These are phyloP conservation scores for Pichia sp. DNA, from an alignment of 1,139 yeast species.

Conservation along the genomic window DNA sequence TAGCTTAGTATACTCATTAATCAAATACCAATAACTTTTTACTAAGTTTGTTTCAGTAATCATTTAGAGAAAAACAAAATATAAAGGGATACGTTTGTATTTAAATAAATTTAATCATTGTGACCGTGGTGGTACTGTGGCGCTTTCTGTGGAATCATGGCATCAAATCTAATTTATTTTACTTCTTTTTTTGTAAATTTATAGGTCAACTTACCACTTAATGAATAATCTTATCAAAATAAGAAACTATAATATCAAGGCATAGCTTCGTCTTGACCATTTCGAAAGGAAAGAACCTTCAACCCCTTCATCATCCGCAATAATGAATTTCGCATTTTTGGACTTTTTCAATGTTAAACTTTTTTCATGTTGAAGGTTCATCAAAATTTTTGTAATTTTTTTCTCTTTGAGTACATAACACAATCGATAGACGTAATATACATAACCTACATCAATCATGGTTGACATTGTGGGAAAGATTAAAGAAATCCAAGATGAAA, in stretches of 20 bases:
- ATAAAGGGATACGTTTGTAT: not conserved
- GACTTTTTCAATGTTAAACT: not conserved
- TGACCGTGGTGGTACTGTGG: not conserved
- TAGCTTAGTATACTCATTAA: not conserved
- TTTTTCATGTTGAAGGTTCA: not conserved
- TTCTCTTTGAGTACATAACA: not conserved
- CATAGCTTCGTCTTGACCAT: too few species aligned
- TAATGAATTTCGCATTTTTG: not conserved
- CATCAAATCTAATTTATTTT: too few species aligned
- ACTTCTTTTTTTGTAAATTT: too few species aligned
- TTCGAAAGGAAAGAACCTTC: too few species aligned
- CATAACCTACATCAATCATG: slow-evolving; percentile 17
- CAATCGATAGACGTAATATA: not conserved
- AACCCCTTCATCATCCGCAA: too few species aligned
- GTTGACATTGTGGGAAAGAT: slow-evolving; percentile 56
- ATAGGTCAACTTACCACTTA: too few species aligned
- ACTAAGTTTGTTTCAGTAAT: too few species aligned
- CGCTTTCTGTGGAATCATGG: not conserved
- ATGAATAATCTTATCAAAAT: too few species aligned
- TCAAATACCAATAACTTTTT: not conserved
- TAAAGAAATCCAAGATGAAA: slow-evolving; percentile 85
- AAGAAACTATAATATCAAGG: too few species aligned
- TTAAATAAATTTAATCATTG: not conserved
- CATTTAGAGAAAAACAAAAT: too few species aligned
- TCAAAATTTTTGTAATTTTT: not conserved